Percentiles rank a stretch among this genome's conserved stretches.
These are phyloP conservation scores for Clarireedia monteithiana DNA, from an alignment of 2,329 filamentous ascomycete genomes.

Conservation along the genomic window DNA sequence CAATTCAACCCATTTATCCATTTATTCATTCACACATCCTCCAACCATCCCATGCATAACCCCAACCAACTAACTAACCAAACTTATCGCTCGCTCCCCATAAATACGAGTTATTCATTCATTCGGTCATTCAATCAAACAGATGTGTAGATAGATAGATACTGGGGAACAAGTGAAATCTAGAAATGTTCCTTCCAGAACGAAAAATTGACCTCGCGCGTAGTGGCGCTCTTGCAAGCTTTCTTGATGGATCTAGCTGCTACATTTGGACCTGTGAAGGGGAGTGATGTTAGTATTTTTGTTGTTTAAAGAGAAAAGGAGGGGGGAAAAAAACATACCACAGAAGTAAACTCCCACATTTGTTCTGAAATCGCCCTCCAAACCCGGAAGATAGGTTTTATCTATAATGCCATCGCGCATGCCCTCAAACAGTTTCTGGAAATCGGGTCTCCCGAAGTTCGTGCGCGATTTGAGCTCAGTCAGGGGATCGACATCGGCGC, in stretches of 20 bases:
- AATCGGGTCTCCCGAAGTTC: conserved; percentile 93
- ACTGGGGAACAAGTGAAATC: neutral
- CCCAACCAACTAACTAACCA: no score
- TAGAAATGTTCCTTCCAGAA: conserved; percentile 98
- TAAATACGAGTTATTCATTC: neutral
- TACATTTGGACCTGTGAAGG: conserved; percentile 24
- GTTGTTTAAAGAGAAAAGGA: neutral
- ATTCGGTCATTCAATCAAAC: neutral
- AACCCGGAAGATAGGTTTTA: conserved; percentile 73
- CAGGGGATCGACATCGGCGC: conserved; percentile 77
- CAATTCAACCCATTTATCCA: no score
- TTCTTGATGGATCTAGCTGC: conserved; percentile 76
- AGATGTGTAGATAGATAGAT: no score
- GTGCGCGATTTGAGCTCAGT: conserved; percentile 86
- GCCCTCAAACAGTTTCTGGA: conserved; percentile 65
- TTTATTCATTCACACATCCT: no score
- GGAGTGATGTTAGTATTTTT: conserved; percentile 9
- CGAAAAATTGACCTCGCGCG: conserved; percentile 78
- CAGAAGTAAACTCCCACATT: conserved; percentile 98
- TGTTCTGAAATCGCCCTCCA: conserved; percentile 69
- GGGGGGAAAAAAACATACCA: conserved; percentile 57
- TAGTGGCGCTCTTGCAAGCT: conserved; percentile 66
- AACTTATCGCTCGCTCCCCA: neutral
- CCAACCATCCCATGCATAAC: neutral
- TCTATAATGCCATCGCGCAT: conserved; percentile 87